phyloP scores from a whole-genome alignment of 805 yeast species.

The Candida succiphila region DNA sequence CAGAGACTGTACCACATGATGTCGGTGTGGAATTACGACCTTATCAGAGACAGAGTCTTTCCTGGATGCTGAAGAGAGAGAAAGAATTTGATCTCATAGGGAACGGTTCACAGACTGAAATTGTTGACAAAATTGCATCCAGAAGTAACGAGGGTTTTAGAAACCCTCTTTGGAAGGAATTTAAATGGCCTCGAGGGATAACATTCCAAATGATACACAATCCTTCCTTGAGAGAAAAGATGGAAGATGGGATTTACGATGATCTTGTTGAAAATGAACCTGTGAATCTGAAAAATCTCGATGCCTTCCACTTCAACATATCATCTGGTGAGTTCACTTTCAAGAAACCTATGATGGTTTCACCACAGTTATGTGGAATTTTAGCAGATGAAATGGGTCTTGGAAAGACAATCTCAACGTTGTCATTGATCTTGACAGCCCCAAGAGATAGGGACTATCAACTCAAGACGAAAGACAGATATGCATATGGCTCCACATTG shows the following conservation, averaged over 20 bases:
- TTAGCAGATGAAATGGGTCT: conserved; percentile 96
- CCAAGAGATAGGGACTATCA: conserved; percentile 36
- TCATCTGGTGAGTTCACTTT: conserved; percentile 72
- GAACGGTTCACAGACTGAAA: conserved; percentile 6
- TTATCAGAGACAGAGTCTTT: conserved; percentile 77
- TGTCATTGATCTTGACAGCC: conserved; percentile 60
- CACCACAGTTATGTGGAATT: conserved; percentile 70
- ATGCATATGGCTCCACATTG: conserved; percentile 66
- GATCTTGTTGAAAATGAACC: not conserved
- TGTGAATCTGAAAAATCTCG: conserved; percentile 1
- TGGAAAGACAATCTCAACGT: conserved; percentile 83
- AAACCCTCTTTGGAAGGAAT: conserved; percentile 82
- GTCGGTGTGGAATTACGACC: conserved; percentile 54
- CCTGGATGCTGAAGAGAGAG: conserved; percentile 86
- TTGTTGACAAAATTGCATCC: conserved; percentile 18
- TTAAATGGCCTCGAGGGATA: conserved; percentile 57
- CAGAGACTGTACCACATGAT: conserved; percentile 47
- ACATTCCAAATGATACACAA: conserved; percentile 18
- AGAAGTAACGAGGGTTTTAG: conserved; percentile 40
- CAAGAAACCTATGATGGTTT: conserved; percentile 53
- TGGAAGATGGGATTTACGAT: not conserved
- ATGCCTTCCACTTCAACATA: conserved; percentile 61
- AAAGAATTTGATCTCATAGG: conserved; percentile 42
- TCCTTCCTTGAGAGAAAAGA: not conserved
- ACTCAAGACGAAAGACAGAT: conserved; percentile 17